Evolutionary conservation across 306 rosid species (phyloP).

Genomic region (Castanospermum australe): DNA sequence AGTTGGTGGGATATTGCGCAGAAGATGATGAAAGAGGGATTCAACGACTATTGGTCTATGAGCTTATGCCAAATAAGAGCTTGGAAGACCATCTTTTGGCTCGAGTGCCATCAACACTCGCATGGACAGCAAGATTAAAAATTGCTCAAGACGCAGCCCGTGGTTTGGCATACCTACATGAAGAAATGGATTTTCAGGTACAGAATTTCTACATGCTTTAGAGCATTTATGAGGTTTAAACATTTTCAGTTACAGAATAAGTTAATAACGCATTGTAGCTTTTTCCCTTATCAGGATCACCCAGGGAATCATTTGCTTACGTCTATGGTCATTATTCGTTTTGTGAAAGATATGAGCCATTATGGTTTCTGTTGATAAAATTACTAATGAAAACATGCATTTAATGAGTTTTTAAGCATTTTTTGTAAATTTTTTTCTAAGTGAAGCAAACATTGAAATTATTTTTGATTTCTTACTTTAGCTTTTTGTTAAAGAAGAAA

Average conservation of each 20-base stretch:
- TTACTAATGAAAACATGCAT: neutral
- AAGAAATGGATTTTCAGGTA: conserved; percentile 99
- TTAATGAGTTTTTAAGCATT: neutral
- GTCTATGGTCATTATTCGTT: neutral
- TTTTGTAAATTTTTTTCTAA: neutral
- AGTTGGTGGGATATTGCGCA: conserved; percentile 88
- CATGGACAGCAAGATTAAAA: conserved; percentile 72
- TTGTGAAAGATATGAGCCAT: neutral
- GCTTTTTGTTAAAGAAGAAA: neutral
- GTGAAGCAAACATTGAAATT: neutral
- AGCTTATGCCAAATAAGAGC: conserved; percentile 83
- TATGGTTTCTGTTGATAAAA: neutral
- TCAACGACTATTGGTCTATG: conserved; percentile 89
- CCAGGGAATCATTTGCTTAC: neutral
- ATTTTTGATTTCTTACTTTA: neutral
- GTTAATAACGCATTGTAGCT: neutral
- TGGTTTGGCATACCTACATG: conserved; percentile 93
- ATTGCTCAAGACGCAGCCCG: conserved; percentile 90
- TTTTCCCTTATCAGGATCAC: neutral
- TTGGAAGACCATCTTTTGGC: conserved; percentile 88
- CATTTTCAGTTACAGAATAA: neutral
- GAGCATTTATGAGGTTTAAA: neutral
- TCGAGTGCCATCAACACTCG: conserved; percentile 57
- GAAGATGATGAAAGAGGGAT: conserved; percentile 99
- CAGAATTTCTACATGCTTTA: neutral